A percentile compares a stretch with the other conserved stretches of the same genome.
Evolutionary conservation across 208 protist species (phyloP).

Genomic region (Crithidia brevicula): DNA sequence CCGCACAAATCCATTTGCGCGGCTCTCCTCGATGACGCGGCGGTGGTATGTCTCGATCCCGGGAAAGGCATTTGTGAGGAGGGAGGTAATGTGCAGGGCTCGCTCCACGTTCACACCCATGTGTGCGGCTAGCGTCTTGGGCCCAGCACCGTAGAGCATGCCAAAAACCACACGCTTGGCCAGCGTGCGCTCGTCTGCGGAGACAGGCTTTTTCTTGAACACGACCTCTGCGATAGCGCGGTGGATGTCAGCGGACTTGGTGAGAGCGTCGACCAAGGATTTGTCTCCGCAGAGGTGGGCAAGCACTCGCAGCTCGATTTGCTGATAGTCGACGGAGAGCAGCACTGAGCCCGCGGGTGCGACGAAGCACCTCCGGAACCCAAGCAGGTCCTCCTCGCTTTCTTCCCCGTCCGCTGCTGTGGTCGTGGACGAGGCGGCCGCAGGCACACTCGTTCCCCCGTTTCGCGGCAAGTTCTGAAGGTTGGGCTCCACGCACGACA

Average conservation of each 20-base stretch:
- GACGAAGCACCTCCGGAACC: slow-evolving; percentile 83
- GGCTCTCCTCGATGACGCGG: slow-evolving; percentile 66
- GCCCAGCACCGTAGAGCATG: slow-evolving; percentile 84
- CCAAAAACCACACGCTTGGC: slow-evolving; percentile 91
- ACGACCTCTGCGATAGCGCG: slow-evolving; percentile 71
- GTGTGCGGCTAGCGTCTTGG: slow-evolving; percentile 70
- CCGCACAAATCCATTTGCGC: slow-evolving; percentile 74
- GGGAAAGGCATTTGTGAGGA: slow-evolving; percentile 69
- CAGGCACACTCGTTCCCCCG: slow-evolving; percentile 8
- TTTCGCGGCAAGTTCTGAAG: slow-evolving; percentile 87
- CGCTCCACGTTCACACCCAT: slow-evolving; percentile 70
- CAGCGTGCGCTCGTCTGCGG: slow-evolving; percentile 64
- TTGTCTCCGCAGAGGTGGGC: slow-evolving; percentile 84
- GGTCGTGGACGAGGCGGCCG: too few species aligned
- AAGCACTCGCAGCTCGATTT: slow-evolving; percentile 92
- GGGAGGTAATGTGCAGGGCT: slow-evolving; percentile 56
- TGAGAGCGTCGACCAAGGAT: slow-evolving; percentile 64
- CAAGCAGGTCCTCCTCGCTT: slow-evolving; percentile 41
- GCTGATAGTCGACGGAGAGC: slow-evolving; percentile 89
- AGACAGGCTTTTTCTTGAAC: slow-evolving; percentile 76
- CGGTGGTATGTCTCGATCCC: slow-evolving; percentile 69
- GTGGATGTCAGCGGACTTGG: slow-evolving; percentile 82
- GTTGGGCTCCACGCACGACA: slow-evolving; percentile 91
- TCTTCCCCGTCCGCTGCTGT: slow-evolving; percentile 12
- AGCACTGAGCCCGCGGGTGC: slow-evolving; percentile 59